These are phyloP conservation scores for Dictyostelium citrinum DNA, from an alignment of 78 protist genomes.

Conservation along the genomic window DNA sequence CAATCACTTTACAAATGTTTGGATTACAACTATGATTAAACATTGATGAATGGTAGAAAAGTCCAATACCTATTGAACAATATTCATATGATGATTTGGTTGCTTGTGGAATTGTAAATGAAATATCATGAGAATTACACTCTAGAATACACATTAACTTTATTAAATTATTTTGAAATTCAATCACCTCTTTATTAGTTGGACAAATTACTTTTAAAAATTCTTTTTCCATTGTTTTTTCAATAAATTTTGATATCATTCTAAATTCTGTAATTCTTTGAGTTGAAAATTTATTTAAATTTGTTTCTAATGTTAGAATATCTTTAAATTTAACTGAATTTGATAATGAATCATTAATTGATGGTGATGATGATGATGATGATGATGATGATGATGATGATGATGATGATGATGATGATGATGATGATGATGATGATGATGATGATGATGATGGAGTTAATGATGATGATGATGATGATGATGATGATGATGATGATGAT, in stretches of 20 bases:
- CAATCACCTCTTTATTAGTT: neutral
- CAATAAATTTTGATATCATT: neutral
- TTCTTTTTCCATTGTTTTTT: neutral
- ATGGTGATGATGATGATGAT: neutral
- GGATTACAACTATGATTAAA: conserved; percentile 60
- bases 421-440: neutral
- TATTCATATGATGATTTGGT: neutral
- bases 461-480: neutral
- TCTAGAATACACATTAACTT: conserved; percentile 50
- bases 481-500: neutral
- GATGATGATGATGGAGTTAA: neutral
- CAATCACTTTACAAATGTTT: conserved; percentile 6
- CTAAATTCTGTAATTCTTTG: conserved; percentile 1
- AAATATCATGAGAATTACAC: conserved; percentile 52
- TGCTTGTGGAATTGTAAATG: conserved; percentile 5
- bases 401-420: neutral
- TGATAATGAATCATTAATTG: too few species aligned
- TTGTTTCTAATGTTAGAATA: neutral
- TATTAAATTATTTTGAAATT: conserved; percentile 16
- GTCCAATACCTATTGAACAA: conserved; percentile 28
- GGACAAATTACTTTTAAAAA: neutral
- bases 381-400: neutral
- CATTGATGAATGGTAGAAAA: neutral
- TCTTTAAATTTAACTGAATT: neutral
- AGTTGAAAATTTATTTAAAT: conserved; percentile 8